These are phyloP conservation scores for Jasminum sambac DNA, from an alignment of 257 asterid genomes.

Conservation along the genomic window DNA sequence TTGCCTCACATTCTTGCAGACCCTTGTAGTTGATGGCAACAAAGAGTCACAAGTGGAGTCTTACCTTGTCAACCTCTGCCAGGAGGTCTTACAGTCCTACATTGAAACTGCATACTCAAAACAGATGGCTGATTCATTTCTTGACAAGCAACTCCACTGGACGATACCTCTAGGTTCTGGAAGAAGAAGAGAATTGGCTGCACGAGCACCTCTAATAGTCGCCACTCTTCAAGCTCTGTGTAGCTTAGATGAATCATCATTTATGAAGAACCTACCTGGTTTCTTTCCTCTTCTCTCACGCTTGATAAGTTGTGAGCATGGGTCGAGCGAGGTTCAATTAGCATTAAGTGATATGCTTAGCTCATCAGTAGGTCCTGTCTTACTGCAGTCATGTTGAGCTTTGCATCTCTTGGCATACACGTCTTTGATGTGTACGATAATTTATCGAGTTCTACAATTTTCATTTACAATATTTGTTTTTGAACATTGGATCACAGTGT, in stretches of 20 bases:
- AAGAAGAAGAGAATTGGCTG: slow-evolving; percentile 82
- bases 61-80: slow-evolving; percentile 77
- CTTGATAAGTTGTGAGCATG: slow-evolving; percentile 93
- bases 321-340: slow-evolving; percentile 84
- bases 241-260: slow-evolving; percentile 69
- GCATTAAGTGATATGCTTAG: slow-evolving; percentile 86
- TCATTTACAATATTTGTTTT: slow-evolving; percentile 32
- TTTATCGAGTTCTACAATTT: slow-evolving; percentile 22
- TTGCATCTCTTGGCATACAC: slow-evolving; percentile 14
- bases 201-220: slow-evolving; percentile 88
- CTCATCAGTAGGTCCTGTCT: slow-evolving; percentile 82
- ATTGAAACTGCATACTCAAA: slow-evolving; percentile 56
- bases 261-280: slow-evolving; percentile 67
- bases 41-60: slow-evolving; percentile 76
- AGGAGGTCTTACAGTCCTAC: slow-evolving; percentile 76
- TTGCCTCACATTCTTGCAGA: slow-evolving; percentile 82
- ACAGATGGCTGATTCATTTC: slow-evolving; percentile 44
- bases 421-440: slow-evolving; percentile 48
- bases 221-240: slow-evolving; percentile 84
- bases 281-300: slow-evolving; percentile 81
- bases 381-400: slow-evolving; percentile 75
- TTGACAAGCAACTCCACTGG: slow-evolving; percentile 50
- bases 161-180: slow-evolving; percentile 87
- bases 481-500: slow-evolving; percentile 42
- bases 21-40: slow-evolving; percentile 55